Base-by-base conservation (phyloP, 352 stramenopile species). In the Thalassiosira gravida region DNA sequence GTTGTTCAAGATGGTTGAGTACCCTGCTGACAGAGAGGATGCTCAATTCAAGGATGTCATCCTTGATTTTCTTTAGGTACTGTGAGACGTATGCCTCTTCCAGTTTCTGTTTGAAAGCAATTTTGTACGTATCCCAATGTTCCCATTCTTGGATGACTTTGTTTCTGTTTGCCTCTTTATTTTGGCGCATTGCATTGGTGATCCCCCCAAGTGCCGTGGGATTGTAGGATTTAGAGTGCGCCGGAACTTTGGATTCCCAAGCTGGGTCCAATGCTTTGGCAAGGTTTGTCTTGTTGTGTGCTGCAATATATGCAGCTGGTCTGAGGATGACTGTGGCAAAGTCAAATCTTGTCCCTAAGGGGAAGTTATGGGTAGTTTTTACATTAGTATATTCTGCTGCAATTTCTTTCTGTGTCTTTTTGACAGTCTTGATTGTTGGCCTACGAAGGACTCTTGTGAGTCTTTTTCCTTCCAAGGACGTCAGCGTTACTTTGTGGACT, bases 361-460 rank as follows among this genome's bases (percentile, higher is more conserved):
- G 52, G 52, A 61, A 61, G 11, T n/a, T 14, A 24, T 61, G 52
- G 52, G 52, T 20, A 9, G 52, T 61, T 14, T 61, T 61, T 3
- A n/a, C 52, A 5, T 3, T 14, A n/a, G 52, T n/a, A 39, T 61
- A 61, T 3, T 7, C 16, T 11, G 16, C 16, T 3, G 3, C 52
- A 18, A 61, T 27, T n/a, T 61, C 52, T 9, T 20, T 3, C 5
- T 13, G n/a, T 20, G 42, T 24, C 16, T 50, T 3, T 22, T 50
- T 50, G 42, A 50, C 42, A 3, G 42, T 13, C 16, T 50, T 3
- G 9, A 3, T 3, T 22, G 42, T 50, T 20, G 42, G 42, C 9
- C 42, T 16, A 3, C 42, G 3, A 3, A 50, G 16, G 16, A n/a
- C 3, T 6, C n/a, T 3, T n/a, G 42, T 50, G 9, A 50, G 42